A percentile compares a stretch with the other conserved stretches of the same genome.
These are phyloP conservation scores for Hymenoscyphus salicellus DNA, from an alignment of 2,329 filamentous ascomycete species.

Conservation along the genomic window DNA sequence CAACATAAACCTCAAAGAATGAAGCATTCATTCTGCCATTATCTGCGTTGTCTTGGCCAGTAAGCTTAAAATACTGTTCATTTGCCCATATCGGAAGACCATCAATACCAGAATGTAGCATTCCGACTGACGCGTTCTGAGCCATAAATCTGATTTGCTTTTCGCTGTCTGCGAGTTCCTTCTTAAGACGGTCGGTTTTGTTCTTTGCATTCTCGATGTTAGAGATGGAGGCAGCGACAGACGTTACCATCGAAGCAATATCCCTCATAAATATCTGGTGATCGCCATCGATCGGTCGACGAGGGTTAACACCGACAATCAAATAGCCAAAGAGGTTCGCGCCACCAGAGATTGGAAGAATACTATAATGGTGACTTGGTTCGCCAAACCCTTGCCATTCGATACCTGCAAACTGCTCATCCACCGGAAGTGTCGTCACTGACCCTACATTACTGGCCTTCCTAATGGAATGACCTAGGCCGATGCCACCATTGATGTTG, in stretches of 20 bases:
- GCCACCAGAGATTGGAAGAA: slow-evolving; percentile 25
- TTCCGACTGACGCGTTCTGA: slow-evolving; percentile 31
- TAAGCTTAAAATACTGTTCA: slow-evolving; percentile 29
- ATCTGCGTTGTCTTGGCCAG: slow-evolving; percentile 19
- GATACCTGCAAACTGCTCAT: slow-evolving; percentile 26
- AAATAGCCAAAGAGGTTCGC: slow-evolving; percentile 27
- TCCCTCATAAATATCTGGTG: slow-evolving; percentile 29
- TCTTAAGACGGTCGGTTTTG: slow-evolving; percentile 22
- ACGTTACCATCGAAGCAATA: slow-evolving; percentile 26
- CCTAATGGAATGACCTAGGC: slow-evolving; percentile 26
- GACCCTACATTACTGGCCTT: slow-evolving; percentile 17
- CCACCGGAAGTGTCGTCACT: slow-evolving; percentile 24
- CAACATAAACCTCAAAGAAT: slow-evolving; percentile 26
- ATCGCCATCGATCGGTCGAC: slow-evolving; percentile 29
- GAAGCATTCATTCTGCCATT: slow-evolving; percentile 19
- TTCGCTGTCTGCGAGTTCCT: slow-evolving; percentile 21
- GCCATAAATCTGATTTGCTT: slow-evolving; percentile 32
- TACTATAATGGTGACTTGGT: slow-evolving; percentile 24
- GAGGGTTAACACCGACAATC: slow-evolving; percentile 29
- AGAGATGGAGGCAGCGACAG: slow-evolving; percentile 26
- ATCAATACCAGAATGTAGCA: slow-evolving; percentile 29
- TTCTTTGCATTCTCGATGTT: slow-evolving; percentile 27
- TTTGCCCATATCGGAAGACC: slow-evolving; percentile 31
- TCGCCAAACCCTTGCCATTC: slow-evolving; percentile 28
- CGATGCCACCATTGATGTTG: slow-evolving; percentile 23